Percentiles rank a stretch among this genome's conserved stretches.
These are phyloP conservation scores for Tetrahymena thermophila DNA, from an alignment of 73 alveolate genomes.

Conservation along the genomic window DNA sequence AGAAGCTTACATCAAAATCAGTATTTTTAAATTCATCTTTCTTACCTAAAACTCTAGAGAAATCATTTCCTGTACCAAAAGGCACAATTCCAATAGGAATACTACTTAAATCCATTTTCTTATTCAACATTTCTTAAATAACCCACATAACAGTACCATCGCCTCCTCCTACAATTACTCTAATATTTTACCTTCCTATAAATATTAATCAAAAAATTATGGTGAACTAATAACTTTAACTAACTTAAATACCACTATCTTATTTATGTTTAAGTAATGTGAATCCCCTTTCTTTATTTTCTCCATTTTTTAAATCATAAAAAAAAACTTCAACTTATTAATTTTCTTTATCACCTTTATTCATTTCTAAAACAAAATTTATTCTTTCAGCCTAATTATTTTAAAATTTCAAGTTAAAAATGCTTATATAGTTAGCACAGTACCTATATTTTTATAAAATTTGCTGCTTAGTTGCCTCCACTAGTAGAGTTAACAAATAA, in stretches of 20 bases:
- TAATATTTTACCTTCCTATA: not conserved
- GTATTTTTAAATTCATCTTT: conserved; percentile 38
- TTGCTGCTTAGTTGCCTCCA: not conserved
- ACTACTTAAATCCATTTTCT: conserved; percentile 18
- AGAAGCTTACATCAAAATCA: not conserved
- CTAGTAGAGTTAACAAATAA: not conserved
- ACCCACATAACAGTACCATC: conserved; percentile 81
- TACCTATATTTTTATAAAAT: not conserved
- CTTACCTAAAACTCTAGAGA: conserved; percentile 52
- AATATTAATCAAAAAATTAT: not conserved
- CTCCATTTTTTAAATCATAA: not conserved
- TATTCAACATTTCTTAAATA: conserved; percentile 38
- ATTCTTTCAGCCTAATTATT: not conserved
- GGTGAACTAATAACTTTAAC: not conserved
- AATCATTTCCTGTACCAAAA: conserved; percentile 81
- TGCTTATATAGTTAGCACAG: too few species aligned
- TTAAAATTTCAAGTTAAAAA: not conserved
- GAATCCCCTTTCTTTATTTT: not conserved
- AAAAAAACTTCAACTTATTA: not conserved
- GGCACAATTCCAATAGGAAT: conserved; percentile 56
- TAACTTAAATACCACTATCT: not conserved
- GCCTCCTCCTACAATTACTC: conserved; percentile 67
- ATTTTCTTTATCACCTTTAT: not conserved
- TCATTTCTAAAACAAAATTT: not conserved
- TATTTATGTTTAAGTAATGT: not conserved